These are phyloP conservation scores for Globisporangium megalacanthum DNA, from an alignment of 352 stramenopile genomes.

Conservation along the genomic window DNA sequence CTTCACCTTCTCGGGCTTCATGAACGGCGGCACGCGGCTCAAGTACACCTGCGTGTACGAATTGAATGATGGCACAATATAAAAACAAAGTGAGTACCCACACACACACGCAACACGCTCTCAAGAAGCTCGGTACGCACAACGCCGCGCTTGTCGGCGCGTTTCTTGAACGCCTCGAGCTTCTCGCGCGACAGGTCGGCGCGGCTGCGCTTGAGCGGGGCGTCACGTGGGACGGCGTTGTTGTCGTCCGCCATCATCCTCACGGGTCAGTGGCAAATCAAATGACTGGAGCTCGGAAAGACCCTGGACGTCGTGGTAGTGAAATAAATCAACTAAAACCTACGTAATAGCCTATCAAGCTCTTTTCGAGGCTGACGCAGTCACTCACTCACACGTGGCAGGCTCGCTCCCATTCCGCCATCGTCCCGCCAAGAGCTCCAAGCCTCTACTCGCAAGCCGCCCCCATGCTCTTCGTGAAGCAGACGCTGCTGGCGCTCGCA, in stretches of 20 bases:
- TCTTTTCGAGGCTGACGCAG: too few relatives aligned
- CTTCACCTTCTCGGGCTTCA: constrained; percentile 96
- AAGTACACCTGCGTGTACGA: constrained; percentile 82
- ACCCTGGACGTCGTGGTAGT: too few relatives aligned
- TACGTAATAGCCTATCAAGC: too few relatives aligned
- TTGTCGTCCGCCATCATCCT: background rate
- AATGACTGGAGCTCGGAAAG: too few relatives aligned
- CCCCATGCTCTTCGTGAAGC: constrained; percentile 6
- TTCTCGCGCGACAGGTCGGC: constrained; percentile 23
- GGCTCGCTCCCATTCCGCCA: too few relatives aligned
- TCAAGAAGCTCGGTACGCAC: constrained; percentile 14
- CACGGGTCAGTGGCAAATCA: too few relatives aligned
- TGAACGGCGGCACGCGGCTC: constrained; percentile 93
- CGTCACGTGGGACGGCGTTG: background rate
- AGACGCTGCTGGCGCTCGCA: constrained; percentile 21
- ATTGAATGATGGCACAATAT: background rate
- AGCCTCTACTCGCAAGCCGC: background rate
- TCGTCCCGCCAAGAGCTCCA: background rate
- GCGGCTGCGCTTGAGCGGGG: constrained; percentile 2
- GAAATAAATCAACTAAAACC: too few relatives aligned
- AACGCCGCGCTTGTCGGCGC: constrained; percentile 40
- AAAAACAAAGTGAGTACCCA: background rate
- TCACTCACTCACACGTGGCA: background rate
- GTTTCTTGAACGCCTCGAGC: constrained; percentile 49
- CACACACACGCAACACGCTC: too few relatives aligned